phyloP scores from a whole-genome alignment of 148 eudicot species.

The Silene uniflora region DNA sequence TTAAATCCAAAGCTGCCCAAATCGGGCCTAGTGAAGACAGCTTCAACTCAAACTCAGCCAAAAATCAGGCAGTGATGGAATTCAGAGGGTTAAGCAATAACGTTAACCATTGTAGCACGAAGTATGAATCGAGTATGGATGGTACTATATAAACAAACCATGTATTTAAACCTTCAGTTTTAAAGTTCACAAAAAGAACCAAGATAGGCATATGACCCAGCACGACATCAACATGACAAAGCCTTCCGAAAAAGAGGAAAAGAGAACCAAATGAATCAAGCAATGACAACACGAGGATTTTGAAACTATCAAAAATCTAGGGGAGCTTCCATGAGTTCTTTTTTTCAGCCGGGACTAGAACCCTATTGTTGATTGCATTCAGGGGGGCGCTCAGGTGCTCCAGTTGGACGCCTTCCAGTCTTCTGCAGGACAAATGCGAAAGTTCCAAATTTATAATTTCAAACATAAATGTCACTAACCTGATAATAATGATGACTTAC shows the following conservation, averaged over 20 bases:
- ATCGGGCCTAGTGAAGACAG: neutral
- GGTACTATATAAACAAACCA: constrained; percentile 24
- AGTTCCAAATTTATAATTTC: neutral
- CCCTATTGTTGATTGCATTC: constrained; percentile 88
- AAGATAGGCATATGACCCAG: constrained; percentile 11
- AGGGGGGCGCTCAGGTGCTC: constrained; percentile 69
- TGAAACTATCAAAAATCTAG: constrained; percentile 28
- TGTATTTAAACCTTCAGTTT: constrained; percentile 6
- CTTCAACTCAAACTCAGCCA: neutral
- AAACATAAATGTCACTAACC: neutral
- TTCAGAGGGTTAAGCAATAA: neutral
- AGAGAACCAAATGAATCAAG: constrained; percentile 25
- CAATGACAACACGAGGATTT: constrained; percentile 23
- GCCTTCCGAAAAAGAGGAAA: constrained; percentile 2
- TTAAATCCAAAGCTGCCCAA: neutral
- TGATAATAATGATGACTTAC: neutral
- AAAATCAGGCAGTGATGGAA: neutral
- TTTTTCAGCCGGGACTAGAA: constrained; percentile 6
- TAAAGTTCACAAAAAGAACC: constrained; percentile 7
- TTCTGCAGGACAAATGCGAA: constrained; percentile 39
- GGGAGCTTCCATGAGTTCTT: constrained; percentile 5
- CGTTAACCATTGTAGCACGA: neutral
- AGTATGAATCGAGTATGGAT: neutral
- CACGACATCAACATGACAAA: constrained; percentile 16
- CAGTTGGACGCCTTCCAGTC: constrained; percentile 41